phyloP scores from a whole-genome alignment of 148 eudicot genomes.

The Camellia granthamiana region DNA sequence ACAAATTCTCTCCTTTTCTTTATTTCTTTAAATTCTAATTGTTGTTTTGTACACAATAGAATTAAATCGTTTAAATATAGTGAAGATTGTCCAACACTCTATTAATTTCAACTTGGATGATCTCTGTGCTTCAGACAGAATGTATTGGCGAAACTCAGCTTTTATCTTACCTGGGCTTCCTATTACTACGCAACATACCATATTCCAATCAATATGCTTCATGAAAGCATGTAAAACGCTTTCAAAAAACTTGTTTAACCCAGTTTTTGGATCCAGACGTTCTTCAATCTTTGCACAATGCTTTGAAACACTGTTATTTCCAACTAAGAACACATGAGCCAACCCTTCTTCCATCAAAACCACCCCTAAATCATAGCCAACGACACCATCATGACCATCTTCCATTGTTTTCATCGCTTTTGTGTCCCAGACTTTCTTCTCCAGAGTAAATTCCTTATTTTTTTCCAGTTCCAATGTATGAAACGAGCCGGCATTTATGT shows the following conservation, averaged over 20 bases:
- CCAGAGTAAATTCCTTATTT: constrained; percentile 14
- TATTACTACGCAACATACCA: not conserved
- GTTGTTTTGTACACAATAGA: no score
- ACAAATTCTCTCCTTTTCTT: no score
- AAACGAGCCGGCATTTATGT: constrained; percentile 4
- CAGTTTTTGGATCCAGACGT: not conserved
- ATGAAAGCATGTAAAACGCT: not conserved
- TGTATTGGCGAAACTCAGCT: constrained; percentile 3
- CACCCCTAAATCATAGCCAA: not conserved
- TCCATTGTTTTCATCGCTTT: not conserved
- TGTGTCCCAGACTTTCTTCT: constrained; percentile 12
- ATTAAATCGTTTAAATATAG: no score
- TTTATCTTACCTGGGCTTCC: not conserved
- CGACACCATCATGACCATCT: not conserved
- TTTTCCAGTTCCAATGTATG: constrained; percentile 9
- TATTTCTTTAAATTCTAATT: no score
- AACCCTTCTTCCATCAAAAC: constrained; percentile 10
- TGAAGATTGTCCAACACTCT: no score
- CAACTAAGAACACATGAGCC: constrained; percentile 2
- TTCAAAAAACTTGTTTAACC: not conserved
- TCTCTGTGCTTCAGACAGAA: not conserved
- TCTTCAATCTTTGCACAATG: not conserved
- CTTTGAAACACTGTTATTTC: not conserved
- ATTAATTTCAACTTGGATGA: not conserved
- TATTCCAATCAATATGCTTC: constrained; percentile 3